A percentile compares a stretch with the other conserved stretches of the same genome.
These are phyloP conservation scores for Xylariomycetidae sp. DNA, from an alignment of 2,329 filamentous ascomycete genomes.

Conservation along the genomic window DNA sequence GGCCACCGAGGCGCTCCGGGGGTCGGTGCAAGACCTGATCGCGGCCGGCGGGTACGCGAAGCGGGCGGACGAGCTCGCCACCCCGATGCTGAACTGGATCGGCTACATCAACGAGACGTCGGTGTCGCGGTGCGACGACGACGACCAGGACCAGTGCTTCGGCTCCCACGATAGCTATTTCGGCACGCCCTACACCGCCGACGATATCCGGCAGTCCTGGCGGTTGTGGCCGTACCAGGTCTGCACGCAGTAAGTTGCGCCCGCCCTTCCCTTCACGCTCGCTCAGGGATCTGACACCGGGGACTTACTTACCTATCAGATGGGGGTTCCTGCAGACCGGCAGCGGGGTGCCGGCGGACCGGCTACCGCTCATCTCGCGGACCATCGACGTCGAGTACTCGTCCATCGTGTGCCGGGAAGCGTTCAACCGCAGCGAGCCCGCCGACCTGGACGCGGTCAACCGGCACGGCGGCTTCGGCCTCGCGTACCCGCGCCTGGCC, in stretches of 20 bases:
- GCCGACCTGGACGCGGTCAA: slow-evolving; percentile 65
- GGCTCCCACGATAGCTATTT: slow-evolving; percentile 27
- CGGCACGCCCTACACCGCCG: slow-evolving; percentile 28
- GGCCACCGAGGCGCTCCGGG: slow-evolving; percentile 30
- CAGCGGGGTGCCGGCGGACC: slow-evolving; percentile 56
- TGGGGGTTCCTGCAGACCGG: slow-evolving; percentile 79
- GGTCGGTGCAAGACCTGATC: slow-evolving; percentile 34
- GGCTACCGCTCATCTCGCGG: slow-evolving; percentile 67
- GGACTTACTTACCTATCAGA: slow-evolving; percentile 28
- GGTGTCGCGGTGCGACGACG: slow-evolving; percentile 16
- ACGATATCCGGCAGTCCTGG: slow-evolving; percentile 33
- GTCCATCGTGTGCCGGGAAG: slow-evolving; percentile 55
- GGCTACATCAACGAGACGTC: slow-evolving; percentile 33
- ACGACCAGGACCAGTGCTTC: slow-evolving; percentile 32
- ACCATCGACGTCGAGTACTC: slow-evolving; percentile 58
- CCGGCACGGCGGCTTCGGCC: slow-evolving; percentile 66
- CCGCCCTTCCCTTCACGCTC: background rate
- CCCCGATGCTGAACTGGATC: slow-evolving; percentile 46
- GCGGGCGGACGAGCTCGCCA: slow-evolving; percentile 32
- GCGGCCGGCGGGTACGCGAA: slow-evolving; percentile 33
- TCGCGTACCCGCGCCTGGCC: slow-evolving; percentile 70
- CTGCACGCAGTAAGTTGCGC: slow-evolving; percentile 43
- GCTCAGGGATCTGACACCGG: background rate
- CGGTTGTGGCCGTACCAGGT: slow-evolving; percentile 48
- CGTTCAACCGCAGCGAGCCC: slow-evolving; percentile 62